Conservation (phyloP, 2,329 filamentous ascomycete genomes). For the Parasarocladium wereldwijsianum region DNA sequence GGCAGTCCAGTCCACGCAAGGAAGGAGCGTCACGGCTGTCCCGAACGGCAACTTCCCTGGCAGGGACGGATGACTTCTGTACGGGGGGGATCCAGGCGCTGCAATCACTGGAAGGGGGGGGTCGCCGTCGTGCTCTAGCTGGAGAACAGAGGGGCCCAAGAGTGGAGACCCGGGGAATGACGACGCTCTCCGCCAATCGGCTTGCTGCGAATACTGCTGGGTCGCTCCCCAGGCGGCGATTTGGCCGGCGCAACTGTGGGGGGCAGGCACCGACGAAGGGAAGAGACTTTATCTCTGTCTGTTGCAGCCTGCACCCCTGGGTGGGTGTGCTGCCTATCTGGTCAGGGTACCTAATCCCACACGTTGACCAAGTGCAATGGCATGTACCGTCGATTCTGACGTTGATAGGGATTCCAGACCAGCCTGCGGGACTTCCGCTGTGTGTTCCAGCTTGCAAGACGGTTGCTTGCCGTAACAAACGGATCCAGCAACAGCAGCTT, state of each 20-base stretch:
- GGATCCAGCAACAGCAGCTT: too few species aligned
- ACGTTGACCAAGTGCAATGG: neutral
- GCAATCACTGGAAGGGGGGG: too few species aligned
- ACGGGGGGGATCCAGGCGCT: too few species aligned
- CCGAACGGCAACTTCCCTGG: too few species aligned
- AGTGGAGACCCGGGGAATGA: conserved; percentile 7
- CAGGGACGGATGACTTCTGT: too few species aligned
- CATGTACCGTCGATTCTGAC: too few species aligned
- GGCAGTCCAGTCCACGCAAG: too few species aligned
- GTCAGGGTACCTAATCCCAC: neutral
- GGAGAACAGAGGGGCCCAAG: conserved; percentile 8
- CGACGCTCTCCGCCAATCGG: conserved; percentile 6
- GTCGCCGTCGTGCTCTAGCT: neutral
- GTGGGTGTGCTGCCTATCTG: neutral
- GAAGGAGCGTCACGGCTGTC: too few species aligned
- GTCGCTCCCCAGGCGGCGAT: conserved; percentile 31
- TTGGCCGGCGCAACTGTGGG: conserved; percentile 46
- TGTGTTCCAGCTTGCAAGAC: too few species aligned
- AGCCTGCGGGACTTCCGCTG: neutral
- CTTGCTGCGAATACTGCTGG: conserved; percentile 11
- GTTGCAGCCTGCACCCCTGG: neutral
- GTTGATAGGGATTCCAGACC: conserved; percentile 3
- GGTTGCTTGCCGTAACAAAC: too few species aligned
- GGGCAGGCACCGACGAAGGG: conserved; percentile 11
- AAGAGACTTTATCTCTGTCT: neutral